Evolutionary conservation across 371 early-diverging fungal genomes (phyloP).

Genomic region (Blakeslea trispora): DNA sequence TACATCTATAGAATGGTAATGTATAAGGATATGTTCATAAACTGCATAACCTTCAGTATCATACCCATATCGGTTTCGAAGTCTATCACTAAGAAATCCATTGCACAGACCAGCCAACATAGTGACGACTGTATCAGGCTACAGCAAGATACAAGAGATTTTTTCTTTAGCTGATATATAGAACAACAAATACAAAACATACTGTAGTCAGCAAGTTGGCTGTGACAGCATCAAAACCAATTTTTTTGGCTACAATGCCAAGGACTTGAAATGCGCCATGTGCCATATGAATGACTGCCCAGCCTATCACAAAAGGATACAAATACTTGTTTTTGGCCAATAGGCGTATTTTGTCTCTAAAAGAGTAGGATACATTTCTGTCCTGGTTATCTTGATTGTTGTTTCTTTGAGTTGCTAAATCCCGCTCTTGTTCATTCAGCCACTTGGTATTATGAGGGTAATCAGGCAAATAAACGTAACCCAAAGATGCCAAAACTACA

Average conservation of each 20-base stretch:
- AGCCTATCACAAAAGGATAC: constrained; percentile 41
- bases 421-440: constrained; percentile 34
- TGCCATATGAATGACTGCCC: constrained; percentile 41
- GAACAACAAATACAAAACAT: constrained; percentile 1
- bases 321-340: constrained; percentile 35
- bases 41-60: background rate
- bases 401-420: constrained; percentile 30
- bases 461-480: constrained; percentile 40
- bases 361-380: background rate
- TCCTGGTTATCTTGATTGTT: background rate
- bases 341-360: constrained; percentile 8
- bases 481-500: constrained; percentile 29
- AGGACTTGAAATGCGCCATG: constrained; percentile 41
- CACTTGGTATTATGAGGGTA: constrained; percentile 49
- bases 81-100: constrained; percentile 45
- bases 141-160: background rate
- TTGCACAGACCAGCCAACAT: constrained; percentile 43
- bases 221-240: constrained; percentile 50
- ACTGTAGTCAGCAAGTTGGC: constrained; percentile 52
- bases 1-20: constrained; percentile 29
- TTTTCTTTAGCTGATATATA: too few species aligned
- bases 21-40: background rate
- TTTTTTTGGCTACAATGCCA: constrained; percentile 48
- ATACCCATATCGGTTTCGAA: constrained; percentile 40
- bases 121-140: constrained; percentile 48